phyloP scores from a whole-genome alignment of 306 rosid genomes.

The Clitoria ternatea region DNA sequence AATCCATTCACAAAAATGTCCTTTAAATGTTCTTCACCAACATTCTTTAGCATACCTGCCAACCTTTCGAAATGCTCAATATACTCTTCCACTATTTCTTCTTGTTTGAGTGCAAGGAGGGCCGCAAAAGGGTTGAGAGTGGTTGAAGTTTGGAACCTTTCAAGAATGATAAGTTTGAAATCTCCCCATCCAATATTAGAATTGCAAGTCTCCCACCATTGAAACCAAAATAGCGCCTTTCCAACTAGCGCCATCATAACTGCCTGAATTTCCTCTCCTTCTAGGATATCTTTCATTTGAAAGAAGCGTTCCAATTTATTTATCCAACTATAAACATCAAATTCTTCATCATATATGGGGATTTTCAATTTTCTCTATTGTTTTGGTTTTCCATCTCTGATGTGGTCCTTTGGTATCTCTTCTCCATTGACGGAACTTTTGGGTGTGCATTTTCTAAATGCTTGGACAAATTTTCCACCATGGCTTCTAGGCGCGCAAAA shows the following conservation, averaged over 20 bases:
- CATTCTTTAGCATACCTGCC: neutral
- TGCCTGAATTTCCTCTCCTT: neutral
- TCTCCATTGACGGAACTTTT: neutral
- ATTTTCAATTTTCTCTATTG: neutral
- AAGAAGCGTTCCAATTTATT: neutral
- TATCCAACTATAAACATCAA: neutral
- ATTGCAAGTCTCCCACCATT: neutral
- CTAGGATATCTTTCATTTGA: neutral
- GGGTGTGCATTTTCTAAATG: neutral
- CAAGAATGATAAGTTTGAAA: neutral
- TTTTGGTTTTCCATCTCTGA: neutral
- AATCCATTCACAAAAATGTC: neutral
- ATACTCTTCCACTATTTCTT: neutral
- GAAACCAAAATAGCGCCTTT: neutral
- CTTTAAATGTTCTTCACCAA: neutral
- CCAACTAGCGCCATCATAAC: neutral
- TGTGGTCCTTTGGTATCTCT: neutral
- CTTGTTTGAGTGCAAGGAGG: neutral
- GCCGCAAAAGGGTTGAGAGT: neutral
- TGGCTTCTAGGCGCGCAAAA: neutral
- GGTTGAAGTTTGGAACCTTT: neutral
- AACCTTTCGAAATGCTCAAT: neutral
- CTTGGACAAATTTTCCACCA: neutral
- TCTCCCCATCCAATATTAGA: neutral
- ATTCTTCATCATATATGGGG: neutral